Base-by-base conservation (phyloP, 257 asterid species). In the Mentha longifolia region DNA sequence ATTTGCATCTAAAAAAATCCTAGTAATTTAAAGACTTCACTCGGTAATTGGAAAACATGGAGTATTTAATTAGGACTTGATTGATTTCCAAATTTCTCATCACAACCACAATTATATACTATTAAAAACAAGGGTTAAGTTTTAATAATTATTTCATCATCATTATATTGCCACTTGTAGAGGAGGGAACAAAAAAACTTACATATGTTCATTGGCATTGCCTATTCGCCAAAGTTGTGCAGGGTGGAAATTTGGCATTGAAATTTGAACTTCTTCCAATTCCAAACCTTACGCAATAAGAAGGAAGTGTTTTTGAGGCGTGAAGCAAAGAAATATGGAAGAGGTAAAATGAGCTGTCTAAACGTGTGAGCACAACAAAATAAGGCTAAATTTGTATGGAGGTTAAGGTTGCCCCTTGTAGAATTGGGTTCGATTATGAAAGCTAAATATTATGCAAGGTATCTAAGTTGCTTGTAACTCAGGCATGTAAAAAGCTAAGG, bases 321-420 rank as follows among this genome's bases (percentile, higher is more conserved):
- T 57, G 63, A 57, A 57, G 63, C 63, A 57, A 57, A 12, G 9
- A 57, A 57, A 5, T 35, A 57, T 57, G 20, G 42, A 25, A 56
- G 62, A 57, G 42, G 28, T 2, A 30, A 30, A 1, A 8, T 9
- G 11, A 25, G 62, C 13, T 57, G 62, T 57, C 62, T 57, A 22
- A 28, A 28, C 62, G 62, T 57, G 41, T 37, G 42, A 37, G 4
- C 3, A 37, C 2, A 25, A 25, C 28, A 37, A 37, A 39, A 39
- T 39, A 39, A 3, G 43, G 31, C 39, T 5, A 35, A 35, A 35
- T 10, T 2, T 8, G 47, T 42, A 9, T 10, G 47, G 12, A 42
- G 10, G 47, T 42, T 42, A 42, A 10, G 47, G 12, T 42, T 33
- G 37, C 37, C 37, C 37, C 37, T 3, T 25, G 7, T 33, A 33